Percentiles rank a stretch among this genome's conserved stretches.
phyloP scores from a whole-genome alignment of 1,139 yeast genomes.

The Taiozyma sp. region DNA sequence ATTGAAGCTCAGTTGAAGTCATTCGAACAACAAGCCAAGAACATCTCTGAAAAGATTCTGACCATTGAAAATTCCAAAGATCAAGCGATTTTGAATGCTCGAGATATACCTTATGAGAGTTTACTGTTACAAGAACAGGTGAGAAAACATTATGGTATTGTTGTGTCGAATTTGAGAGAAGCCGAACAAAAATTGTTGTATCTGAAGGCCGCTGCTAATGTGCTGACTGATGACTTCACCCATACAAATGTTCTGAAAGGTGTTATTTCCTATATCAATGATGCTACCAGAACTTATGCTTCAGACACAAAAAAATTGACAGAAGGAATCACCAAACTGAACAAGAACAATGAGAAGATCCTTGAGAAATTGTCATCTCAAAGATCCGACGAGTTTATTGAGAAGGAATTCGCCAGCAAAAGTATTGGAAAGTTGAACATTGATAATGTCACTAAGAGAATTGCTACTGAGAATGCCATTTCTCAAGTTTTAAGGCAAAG shows the following conservation, averaged over 20 bases:
- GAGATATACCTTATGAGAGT: constrained; percentile 18
- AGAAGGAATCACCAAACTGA: constrained; percentile 16
- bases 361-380: constrained; percentile 8
- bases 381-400: constrained; percentile 2
- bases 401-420: constrained; percentile 7
- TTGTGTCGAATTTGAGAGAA: constrained; percentile 10
- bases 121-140: constrained; percentile 13
- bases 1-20: constrained; percentile 1
- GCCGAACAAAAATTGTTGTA: constrained; percentile 16
- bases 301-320: constrained; percentile 14
- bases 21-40: constrained; percentile 2
- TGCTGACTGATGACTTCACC: constrained; percentile 9
- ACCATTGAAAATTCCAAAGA: constrained; percentile 7
- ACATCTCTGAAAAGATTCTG: constrained; percentile 8
- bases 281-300: constrained; percentile 14
- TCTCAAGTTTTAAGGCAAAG: constrained; percentile 23
- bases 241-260: constrained; percentile 10
- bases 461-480: constrained; percentile 23
- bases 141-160: constrained; percentile 9
- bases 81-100: constrained; percentile 7
- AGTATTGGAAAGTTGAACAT: constrained; percentile 19
- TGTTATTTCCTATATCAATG: constrained; percentile 12
- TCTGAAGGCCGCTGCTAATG: constrained; percentile 16
- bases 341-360: constrained; percentile 16
- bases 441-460: constrained; percentile 22